Evolutionary conservation across 768 basidiomycete species (phyloP).

Genomic region (Kwoniella sp.): DNA sequence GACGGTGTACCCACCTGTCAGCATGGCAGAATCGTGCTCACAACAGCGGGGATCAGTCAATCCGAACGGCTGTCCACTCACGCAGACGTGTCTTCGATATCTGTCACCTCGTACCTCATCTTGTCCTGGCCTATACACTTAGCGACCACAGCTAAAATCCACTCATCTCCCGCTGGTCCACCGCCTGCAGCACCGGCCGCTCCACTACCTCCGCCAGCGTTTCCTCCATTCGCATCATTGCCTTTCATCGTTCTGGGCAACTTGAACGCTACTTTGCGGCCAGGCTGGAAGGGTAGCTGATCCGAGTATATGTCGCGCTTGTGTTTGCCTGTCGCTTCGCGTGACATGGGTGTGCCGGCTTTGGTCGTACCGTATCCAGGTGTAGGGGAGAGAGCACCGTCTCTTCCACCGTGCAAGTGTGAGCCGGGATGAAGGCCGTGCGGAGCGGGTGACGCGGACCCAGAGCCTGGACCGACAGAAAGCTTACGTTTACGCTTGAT

Average conservation of each 20-base stretch:
- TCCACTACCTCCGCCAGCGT: conserved; percentile 8
- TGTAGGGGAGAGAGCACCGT: background rate
- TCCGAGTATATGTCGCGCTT: conserved; percentile 47
- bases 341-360: conserved; percentile 21
- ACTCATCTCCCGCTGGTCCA: conserved; percentile 46
- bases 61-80: background rate
- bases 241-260: conserved; percentile 32
- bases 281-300: conserved; percentile 56
- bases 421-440: background rate
- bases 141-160: conserved; percentile 58
- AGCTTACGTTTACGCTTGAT: conserved; percentile 30
- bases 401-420: background rate
- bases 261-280: conserved; percentile 56
- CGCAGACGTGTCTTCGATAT: conserved; percentile 51
- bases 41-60: background rate
- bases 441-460: conserved; percentile 27
- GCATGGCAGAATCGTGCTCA: too few species aligned
- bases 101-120: conserved; percentile 58
- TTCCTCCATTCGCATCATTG: background rate
- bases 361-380: background rate
- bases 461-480: conserved; percentile 6
- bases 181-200: background rate
- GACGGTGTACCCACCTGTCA: background rate
- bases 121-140: conserved; percentile 53
- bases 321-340: conserved; percentile 37